phyloP scores from a whole-genome alignment of 192 early-diverging fungal genomes.

The Gigaspora rosea region DNA sequence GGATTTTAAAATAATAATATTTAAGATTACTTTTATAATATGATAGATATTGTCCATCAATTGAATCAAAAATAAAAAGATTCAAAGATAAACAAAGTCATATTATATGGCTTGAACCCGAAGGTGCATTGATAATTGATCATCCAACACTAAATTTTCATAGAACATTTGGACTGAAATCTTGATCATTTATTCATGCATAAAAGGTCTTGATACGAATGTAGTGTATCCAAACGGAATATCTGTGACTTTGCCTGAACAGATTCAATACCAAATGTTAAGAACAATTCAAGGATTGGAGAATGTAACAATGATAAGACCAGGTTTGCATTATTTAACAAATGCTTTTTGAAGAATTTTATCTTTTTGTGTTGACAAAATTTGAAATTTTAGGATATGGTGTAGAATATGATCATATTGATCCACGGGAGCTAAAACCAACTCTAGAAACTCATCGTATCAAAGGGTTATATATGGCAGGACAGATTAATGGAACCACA shows the following conservation, averaged over 20 bases:
- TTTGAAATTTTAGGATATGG: conserved; percentile 60
- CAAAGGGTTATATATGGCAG: conserved; percentile 73
- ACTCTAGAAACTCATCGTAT: conserved; percentile 81
- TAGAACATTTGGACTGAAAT: not conserved
- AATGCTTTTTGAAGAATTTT: not conserved
- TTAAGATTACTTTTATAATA: not conserved
- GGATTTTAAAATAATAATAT: not conserved
- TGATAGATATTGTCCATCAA: conserved; percentile 74
- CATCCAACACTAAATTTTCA: not conserved
- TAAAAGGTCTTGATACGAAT: conserved; percentile 59
- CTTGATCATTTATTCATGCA: not conserved
- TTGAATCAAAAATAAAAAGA: conserved; percentile 79
- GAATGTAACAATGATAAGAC: conserved; percentile 69
- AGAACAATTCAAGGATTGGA: conserved; percentile 75
- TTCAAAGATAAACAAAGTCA: conserved; percentile 69
- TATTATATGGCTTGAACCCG: conserved; percentile 80
- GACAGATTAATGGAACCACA: conserved; percentile 88
- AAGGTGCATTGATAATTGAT: conserved; percentile 44
- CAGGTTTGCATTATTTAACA: conserved; percentile 41
- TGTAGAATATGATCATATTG: conserved; percentile 86
- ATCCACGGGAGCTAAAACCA: conserved; percentile 75
- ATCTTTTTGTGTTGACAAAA: not conserved
- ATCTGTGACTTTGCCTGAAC: conserved; percentile 82
- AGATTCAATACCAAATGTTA: conserved; percentile 69
- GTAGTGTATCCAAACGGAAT: conserved; percentile 83